Base-by-base conservation (phyloP, 495 filamentous ascomycete species). In the Aspergillus sclerotiicarbonarius region DNA sequence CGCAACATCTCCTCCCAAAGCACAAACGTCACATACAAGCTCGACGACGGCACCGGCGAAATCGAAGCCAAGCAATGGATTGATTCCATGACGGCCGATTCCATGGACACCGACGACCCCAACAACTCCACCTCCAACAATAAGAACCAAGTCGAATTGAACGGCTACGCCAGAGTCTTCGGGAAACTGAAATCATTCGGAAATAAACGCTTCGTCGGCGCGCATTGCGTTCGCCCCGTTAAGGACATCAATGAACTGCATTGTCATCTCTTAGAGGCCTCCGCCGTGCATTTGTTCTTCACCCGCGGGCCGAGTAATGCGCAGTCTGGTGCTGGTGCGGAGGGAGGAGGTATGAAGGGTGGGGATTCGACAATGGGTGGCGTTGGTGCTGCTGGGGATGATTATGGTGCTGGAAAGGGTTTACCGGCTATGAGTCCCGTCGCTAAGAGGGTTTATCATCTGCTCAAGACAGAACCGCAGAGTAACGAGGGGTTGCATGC, bases 21-120 rank as follows among this genome's bases (percentile, higher is more conserved):
- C 48, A 96, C 93, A 54, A 95, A 96, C 77, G 81, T 89, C 58
- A 96, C 89, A 32, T 97, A 96, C 82, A 88, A 85, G 63, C 74
- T 98, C 62, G 95, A 98, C 75, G 94, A 98, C 75, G 94, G 95
- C 71, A 98, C 94, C 0, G 94, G 90, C 57, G 79, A 84, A 29
- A 85, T 96, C 55, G 94, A 98, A 78, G 92, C 91, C 41, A 97
- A 96, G 79, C 84, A 90, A 71, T 98, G 91, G 90, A 76, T 92
- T 19, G 90, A 96, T 75, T 69, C 80, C 7, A 76, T 78, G 55
- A 71, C 70, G 7, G 71, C 68, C 10, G 80, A 82, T 29, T 74
- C 71, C 31, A 81, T 81, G 72, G 79, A 82, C 50, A 77, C 66
- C 30, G 53, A 62, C 16, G 59, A 58, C 7, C 33, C 33, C 33